Conservation (phyloP, 768 basidiomycete species). For the Calvatia gigantea region DNA sequence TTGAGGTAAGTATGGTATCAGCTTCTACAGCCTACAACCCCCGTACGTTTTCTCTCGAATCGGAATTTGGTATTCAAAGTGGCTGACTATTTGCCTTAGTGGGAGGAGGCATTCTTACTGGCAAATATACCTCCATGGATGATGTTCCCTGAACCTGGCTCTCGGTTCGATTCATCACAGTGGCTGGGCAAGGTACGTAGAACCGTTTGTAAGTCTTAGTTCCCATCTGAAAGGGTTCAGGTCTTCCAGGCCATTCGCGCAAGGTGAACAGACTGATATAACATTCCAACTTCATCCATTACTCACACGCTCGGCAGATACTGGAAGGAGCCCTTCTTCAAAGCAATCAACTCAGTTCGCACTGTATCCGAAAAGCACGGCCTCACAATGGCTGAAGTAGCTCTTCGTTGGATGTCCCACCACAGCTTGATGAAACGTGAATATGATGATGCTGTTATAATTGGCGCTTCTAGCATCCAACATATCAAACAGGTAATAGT, state of each 20-base stretch:
- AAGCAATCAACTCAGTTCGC: conserved; percentile 41
- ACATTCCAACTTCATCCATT: neutral
- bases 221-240: neutral
- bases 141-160: conserved; percentile 44
- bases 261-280: conserved; percentile 32
- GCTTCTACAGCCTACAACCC: conserved; percentile 57
- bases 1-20: conserved; percentile 54
- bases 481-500: conserved; percentile 49
- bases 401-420: conserved; percentile 60
- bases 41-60: conserved; percentile 30
- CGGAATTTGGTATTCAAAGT: neutral
- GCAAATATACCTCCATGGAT: conserved; percentile 39
- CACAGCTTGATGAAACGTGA: conserved; percentile 49
- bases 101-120: conserved; percentile 58
- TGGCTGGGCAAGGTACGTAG: conserved; percentile 40
- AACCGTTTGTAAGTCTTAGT: neutral
- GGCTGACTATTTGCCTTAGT: conserved; percentile 31
- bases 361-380: conserved; percentile 41
- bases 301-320: conserved; percentile 30
- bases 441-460: conserved; percentile 48
- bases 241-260: conserved; percentile 30
- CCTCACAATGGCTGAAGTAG: conserved; percentile 49
- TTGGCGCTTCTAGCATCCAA: conserved; percentile 54
- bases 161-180: conserved; percentile 50
- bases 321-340: conserved; percentile 53